Evolutionary conservation across 148 eudicot genomes (phyloP).

Genomic region (Rhododendron simsii): DNA sequence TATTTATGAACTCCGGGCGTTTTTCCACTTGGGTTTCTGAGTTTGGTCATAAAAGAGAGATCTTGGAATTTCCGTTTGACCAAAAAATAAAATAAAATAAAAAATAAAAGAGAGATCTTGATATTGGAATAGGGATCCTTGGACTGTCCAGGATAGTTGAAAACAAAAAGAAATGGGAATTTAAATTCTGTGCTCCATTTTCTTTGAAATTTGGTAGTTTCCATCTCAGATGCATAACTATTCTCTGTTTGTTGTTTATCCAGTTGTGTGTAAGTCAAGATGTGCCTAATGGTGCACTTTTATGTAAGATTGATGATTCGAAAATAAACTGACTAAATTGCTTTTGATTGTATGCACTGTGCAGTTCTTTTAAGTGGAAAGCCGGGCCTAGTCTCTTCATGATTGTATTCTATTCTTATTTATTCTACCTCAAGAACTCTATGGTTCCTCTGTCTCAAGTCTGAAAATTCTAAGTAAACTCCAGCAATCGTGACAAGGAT

Average conservation of each 20-base stretch:
- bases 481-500: neutral
- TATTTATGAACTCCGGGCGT: neutral
- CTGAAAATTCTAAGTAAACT: neutral
- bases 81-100: no score
- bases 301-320: neutral
- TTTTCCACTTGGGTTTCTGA: neutral
- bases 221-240: neutral
- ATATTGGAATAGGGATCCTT: neutral
- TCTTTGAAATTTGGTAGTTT: neutral
- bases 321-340: neutral
- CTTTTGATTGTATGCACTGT: neutral
- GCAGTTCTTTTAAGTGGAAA: neutral
- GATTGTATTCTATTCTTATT: neutral
- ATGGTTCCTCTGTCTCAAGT: neutral
- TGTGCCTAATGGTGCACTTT: neutral
- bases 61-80: no score
- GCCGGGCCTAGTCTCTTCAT: neutral
- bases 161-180: neutral
- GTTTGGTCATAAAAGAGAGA: neutral
- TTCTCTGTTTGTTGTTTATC: neutral
- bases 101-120: neutral
- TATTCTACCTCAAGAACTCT: neutral
- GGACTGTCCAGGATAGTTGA: neutral
- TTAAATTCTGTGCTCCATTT: neutral
- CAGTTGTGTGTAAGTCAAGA: neutral